phyloP scores from a whole-genome alignment of 345 rosid species.

The Mangifera indica region DNA sequence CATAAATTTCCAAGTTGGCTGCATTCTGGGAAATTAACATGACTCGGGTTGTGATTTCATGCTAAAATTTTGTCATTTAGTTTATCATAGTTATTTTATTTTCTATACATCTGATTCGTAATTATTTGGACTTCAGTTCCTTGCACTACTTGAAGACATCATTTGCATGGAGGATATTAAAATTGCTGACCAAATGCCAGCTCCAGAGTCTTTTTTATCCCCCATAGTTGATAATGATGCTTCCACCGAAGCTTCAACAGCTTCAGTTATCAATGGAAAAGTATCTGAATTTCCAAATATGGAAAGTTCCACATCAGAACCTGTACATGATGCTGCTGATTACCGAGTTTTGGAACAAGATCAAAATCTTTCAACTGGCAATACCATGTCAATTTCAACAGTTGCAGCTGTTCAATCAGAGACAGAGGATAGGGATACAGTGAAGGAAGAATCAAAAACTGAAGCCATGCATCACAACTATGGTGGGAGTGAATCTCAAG shows the following conservation, averaged over 20 bases:
- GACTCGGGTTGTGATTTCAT: not conserved
- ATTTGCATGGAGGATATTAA: slow-evolving; percentile 49
- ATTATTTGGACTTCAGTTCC: slow-evolving; percentile 26
- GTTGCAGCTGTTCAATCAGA: slow-evolving; percentile 22
- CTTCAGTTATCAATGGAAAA: slow-evolving; percentile 20
- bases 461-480: slow-evolving; percentile 18
- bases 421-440: slow-evolving; percentile 9
- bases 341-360: slow-evolving; percentile 15
- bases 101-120: not conserved
- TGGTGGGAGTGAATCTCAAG: not conserved
- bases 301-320: slow-evolving; percentile 20
- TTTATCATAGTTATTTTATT: not conserved
- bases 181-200: slow-evolving; percentile 27
- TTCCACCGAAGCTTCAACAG: slow-evolving; percentile 18
- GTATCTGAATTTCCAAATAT: slow-evolving; percentile 13
- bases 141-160: slow-evolving; percentile 17
- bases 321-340: slow-evolving; percentile 14
- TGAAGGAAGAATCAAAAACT: slow-evolving; percentile 21
- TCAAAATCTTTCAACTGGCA: slow-evolving; percentile 18
- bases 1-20: not conserved
- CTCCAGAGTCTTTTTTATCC: slow-evolving; percentile 27
- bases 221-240: slow-evolving; percentile 15
- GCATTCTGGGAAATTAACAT: not conserved
- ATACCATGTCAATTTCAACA: slow-evolving; percentile 23
- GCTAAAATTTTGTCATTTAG: not conserved